Evolutionary conservation across 495 filamentous ascomycete species (phyloP).

Genomic region (Penicillium chermesinum): DNA sequence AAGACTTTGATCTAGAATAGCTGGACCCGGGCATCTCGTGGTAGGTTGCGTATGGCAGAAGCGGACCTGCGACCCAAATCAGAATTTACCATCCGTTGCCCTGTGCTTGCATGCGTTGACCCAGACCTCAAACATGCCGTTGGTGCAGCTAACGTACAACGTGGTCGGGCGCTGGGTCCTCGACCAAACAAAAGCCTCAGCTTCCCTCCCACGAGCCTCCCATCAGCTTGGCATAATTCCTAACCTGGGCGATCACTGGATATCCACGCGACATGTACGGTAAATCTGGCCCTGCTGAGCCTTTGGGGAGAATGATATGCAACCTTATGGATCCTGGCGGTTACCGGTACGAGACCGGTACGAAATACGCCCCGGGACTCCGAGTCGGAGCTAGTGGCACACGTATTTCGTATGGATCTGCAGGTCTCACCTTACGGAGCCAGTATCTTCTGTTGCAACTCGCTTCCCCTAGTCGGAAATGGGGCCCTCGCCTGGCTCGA

Average conservation of each 20-base stretch:
- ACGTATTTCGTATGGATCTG: background rate
- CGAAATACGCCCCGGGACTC: background rate
- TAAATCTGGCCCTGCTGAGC: background rate
- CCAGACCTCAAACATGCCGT: background rate
- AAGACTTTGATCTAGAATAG: too few species aligned
- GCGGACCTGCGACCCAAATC: too few species aligned
- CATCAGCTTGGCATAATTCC: background rate
- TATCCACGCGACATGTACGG: background rate
- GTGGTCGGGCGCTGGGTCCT: too few species aligned
- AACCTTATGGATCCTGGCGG: conserved; percentile 5
- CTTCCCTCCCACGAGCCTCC: background rate
- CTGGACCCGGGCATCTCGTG: too few species aligned
- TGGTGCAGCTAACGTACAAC: too few species aligned
- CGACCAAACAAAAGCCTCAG: background rate
- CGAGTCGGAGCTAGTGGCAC: too few species aligned
- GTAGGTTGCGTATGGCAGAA: too few species aligned
- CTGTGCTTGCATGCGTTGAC: background rate
- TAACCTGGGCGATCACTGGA: background rate
- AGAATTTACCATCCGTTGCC: too few species aligned
- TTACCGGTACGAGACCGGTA: too few species aligned
- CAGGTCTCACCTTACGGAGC: too few species aligned
- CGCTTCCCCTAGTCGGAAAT: too few species aligned
- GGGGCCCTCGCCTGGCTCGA: too few species aligned
- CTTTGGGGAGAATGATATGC: background rate
- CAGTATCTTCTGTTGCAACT: background rate